Evolutionary conservation across 352 stramenopile genomes (phyloP), one percentile per base, ranked within the genome.

Genomic region (Phytophthora tentaculata): DNA sequence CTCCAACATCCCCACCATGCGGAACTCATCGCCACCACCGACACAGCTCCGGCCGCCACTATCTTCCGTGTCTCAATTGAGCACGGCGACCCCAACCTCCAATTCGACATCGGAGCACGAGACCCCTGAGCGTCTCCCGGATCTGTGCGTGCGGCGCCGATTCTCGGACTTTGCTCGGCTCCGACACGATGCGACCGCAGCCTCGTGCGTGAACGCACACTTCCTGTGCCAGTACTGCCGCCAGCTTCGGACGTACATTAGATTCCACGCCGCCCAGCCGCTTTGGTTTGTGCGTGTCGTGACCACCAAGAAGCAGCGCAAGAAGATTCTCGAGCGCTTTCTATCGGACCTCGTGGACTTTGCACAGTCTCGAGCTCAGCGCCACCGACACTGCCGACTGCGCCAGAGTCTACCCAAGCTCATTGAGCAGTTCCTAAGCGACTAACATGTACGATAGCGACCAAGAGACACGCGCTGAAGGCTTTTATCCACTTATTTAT

Each of bases 191-290:
- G 67, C 76, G 17, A 20, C 72, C 13, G 43, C 39, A 20, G 69
- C 41, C 61, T 61, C 57, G 56, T 83, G 66, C 64, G 48, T 73
- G 26, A 80, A 88, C 61, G 71, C 67, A 24, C 69, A 80, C 61
- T 84, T 80, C 67, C 19, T 79, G 56, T 89, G 81, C 28, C 68
- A 62, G 13, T 86, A 82, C 62, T 89, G 81, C 65, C 67, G 71
- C 44, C 67, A 74, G 37, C 80, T 87, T 51, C 67, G 79, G 61
- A 70, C 74, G 28, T 74, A 80, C 65, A 26, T 76, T 26, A 69
- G 76, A 6, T 88, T 86, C 73, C 70, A 71, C 45, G 44, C 64
- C 17, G 44, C 64, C 0, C 76, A 89, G 64, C 81, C 81, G 10
- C 39, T 72, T 20, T 65, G 74, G 56, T 20, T 85, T 17, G 61